These are phyloP conservation scores for Calophaca sinica DNA, from an alignment of 306 rosid genomes.

Conservation along the genomic window DNA sequence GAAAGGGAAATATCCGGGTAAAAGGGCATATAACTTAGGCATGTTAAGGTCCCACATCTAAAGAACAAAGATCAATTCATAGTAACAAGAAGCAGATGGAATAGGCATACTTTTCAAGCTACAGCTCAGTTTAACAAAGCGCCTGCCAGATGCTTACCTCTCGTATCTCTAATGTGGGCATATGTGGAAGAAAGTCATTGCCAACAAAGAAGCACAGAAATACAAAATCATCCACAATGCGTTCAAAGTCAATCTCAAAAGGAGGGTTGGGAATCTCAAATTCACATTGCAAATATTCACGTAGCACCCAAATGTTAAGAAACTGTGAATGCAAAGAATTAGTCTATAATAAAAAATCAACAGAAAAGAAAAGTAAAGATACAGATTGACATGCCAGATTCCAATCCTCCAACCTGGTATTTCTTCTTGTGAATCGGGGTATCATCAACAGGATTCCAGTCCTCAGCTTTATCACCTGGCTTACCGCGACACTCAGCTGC, in stretches of 20 bases:
- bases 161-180: slow-evolving; percentile 95
- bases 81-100: slow-evolving; percentile 34
- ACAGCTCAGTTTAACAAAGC: slow-evolving; percentile 39
- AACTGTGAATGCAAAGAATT: slow-evolving; percentile 60
- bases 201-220: slow-evolving; percentile 91
- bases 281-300: slow-evolving; percentile 88
- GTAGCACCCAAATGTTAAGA: slow-evolving; percentile 85
- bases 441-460: slow-evolving; percentile 70
- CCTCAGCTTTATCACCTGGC: slow-evolving; percentile 59
- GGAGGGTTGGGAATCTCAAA: slow-evolving; percentile 78
- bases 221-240: slow-evolving; percentile 86
- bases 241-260: slow-evolving; percentile 77
- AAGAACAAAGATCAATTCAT: neutral
- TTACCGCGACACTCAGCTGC: slow-evolving; percentile 92
- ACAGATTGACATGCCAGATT: slow-evolving; percentile 37
- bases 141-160: slow-evolving; percentile 69
- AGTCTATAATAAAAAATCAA: slow-evolving; percentile 39
- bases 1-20: slow-evolving; percentile 23
- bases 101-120: slow-evolving; percentile 33
- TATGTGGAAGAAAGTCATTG: slow-evolving; percentile 96
- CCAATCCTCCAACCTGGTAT: slow-evolving; percentile 78
- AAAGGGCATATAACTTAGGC: slow-evolving; percentile 5
- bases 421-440: slow-evolving; percentile 92
- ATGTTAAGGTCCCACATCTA: slow-evolving; percentile 15
- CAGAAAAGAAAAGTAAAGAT: slow-evolving; percentile 37